Base-by-base conservation (phyloP, 2,329 filamentous ascomycete species). In the Fusarium bactridioides region DNA sequence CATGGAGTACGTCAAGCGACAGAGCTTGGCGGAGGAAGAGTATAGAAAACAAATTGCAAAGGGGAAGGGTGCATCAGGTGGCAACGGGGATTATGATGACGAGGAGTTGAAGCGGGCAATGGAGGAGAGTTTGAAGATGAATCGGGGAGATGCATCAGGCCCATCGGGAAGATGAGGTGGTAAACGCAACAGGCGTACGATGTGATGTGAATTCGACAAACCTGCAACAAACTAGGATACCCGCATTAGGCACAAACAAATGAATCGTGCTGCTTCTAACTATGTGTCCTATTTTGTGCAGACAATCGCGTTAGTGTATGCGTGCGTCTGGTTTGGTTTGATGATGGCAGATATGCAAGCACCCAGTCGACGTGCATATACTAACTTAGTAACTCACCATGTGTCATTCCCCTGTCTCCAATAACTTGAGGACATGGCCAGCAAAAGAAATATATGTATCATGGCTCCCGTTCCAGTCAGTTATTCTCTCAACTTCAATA, bases 1-100 rank as follows among this genome's bases (percentile, higher is more conserved):
- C 15, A 80, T 94, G 80, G 91, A 93, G 75, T 94, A 93, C 80
- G 87, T 93, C 33, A 92, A 92, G 84, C 91, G 90, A 82, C 92
- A 94, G 83, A 94, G 91, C 78, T 79, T 93, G 45, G 86, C 88
- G 1, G 93, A 95, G 81, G 90, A 91, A 72, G 85, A 90, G 78
- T 85, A 80, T 54, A 80, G 83, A 16, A 73, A 79, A 57, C 74
- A 78, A 38, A 71, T 75, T 56, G 65, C 76, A 15, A 82, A 83
- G 72, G 82, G 79, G 1, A 82, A 80, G 69, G 81, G 78, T 3
- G 80, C 76, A 23, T 78, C 60, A n/a, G 73, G 72, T 62, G 74
- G 74, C 65, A 69, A 75, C 27, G 65, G 80, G 55, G 83, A 84
- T 25, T 83, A 86, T 54, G 83, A 86, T 44, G 86, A 90, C 51